These are phyloP conservation scores for Cytospora chrysosperma DNA, from an alignment of 2,329 filamentous ascomycete genomes.

Conservation along the genomic window DNA sequence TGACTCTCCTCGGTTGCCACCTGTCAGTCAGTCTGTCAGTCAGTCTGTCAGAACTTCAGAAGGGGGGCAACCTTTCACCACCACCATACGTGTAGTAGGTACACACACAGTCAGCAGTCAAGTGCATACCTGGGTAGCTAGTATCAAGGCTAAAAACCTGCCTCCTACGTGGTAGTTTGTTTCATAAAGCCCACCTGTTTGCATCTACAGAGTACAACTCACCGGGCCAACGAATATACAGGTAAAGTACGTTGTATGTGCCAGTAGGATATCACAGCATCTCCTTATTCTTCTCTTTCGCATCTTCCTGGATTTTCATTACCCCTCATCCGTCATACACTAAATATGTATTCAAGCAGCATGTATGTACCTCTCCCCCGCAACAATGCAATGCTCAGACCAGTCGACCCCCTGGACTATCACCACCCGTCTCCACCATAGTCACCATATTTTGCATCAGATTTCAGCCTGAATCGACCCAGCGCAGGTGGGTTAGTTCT, in stretches of 20 bases:
- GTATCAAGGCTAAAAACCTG: no score
- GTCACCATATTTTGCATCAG: background rate
- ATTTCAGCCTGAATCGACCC: background rate
- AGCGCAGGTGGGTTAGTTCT: no score
- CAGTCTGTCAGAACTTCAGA: no score
- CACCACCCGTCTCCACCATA: conserved; percentile 2
- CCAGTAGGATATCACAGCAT: background rate
- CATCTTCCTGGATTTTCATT: background rate
- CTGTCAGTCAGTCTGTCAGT: background rate
- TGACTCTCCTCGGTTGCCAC: background rate
- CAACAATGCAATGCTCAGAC: background rate
- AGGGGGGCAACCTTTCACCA: no score
- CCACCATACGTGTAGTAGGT: no score
- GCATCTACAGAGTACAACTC: no score
- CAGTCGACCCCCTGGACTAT: background rate
- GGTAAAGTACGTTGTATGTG: background rate
- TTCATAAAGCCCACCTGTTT: no score
- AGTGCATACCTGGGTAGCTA: no score
- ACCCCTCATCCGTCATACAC: background rate
- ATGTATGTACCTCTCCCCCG: background rate
- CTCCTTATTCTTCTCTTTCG: background rate
- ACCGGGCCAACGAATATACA: no score
- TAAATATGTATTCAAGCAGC: no score
- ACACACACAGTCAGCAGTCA: no score
- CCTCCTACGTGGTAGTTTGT: no score